Conservation (phyloP, 805 yeast species). For the Scheffersomyces amazonensis region DNA sequence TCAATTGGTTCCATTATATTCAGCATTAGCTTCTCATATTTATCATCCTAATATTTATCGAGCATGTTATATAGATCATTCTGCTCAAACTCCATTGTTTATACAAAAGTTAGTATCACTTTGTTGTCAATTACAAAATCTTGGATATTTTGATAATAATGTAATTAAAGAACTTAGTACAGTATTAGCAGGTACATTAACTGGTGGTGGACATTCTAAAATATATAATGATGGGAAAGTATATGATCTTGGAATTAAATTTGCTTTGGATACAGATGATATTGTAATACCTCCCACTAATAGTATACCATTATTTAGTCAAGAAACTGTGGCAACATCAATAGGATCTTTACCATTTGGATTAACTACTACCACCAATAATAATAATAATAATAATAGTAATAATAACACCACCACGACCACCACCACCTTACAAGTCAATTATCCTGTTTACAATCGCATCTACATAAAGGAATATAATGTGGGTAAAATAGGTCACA, state of each 20-base stretch:
- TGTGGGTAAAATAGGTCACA: conserved; percentile 63
- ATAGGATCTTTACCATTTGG: neutral
- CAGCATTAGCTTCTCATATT: conserved; percentile 77
- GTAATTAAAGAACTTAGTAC: conserved; percentile 80
- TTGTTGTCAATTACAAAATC: conserved; percentile 69
- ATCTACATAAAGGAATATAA: conserved; percentile 48
- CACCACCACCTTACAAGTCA: conserved; percentile 7
- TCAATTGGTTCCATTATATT: conserved; percentile 89
- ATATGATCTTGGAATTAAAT: conserved; percentile 73
- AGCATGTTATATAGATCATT: conserved; percentile 85
- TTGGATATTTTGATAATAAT: conserved; percentile 82
- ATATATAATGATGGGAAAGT: conserved; percentile 84
- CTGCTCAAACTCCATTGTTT: conserved; percentile 75
- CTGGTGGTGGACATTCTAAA: conserved; percentile 94
- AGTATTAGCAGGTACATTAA: conserved; percentile 76
- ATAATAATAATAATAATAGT: neutral
- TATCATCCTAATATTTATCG: conserved; percentile 87
- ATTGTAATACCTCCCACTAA: conserved; percentile 35
- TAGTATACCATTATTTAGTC: neutral
- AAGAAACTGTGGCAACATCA: neutral
- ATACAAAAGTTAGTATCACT: conserved; percentile 70
- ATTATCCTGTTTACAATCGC: conserved; percentile 31
- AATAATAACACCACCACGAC: conserved; percentile 5
- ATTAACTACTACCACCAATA: conserved; percentile 1
- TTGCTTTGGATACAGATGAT: conserved; percentile 72